phyloP scores from a whole-genome alignment of 2,329 filamentous ascomycete genomes.

The Diaporthe ilicicola region DNA sequence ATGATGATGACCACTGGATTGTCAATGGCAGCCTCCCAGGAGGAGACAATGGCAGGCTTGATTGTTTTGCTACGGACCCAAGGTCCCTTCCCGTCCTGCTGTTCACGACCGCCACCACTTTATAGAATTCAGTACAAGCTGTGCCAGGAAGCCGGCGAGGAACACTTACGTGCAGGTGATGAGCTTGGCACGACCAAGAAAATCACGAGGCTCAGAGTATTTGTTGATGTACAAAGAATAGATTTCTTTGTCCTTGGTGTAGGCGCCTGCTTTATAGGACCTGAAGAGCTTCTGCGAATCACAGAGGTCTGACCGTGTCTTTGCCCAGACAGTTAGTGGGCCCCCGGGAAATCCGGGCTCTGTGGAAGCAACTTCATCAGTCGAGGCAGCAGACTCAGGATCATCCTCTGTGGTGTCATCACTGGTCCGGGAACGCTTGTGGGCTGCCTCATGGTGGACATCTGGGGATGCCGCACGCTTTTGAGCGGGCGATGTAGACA shows the following conservation, averaged over 20 bases:
- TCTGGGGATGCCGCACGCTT: neutral
- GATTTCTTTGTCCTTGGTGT: slow-evolving; percentile 58
- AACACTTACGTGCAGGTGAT: slow-evolving; percentile 67
- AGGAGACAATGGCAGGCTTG: neutral
- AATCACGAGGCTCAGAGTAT: slow-evolving; percentile 61
- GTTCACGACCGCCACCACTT: slow-evolving; percentile 62
- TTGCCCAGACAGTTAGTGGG: slow-evolving; percentile 63
- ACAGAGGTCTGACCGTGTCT: slow-evolving; percentile 66
- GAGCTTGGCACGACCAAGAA: slow-evolving; percentile 67
- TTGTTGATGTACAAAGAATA: slow-evolving; percentile 68
- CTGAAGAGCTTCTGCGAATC: slow-evolving; percentile 71
- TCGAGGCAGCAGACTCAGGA: neutral
- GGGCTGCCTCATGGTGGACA: neutral
- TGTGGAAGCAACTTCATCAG: neutral
- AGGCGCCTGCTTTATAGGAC: slow-evolving; percentile 66
- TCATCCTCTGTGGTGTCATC: neutral
- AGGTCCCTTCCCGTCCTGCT: neutral
- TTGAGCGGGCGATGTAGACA: too few relatives aligned
- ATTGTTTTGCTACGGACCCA: neutral
- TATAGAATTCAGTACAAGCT: neutral
- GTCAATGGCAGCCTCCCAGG: neutral
- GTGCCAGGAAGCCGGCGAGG: neutral
- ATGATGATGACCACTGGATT: slow-evolving; percentile 65
- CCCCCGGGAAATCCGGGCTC: neutral
- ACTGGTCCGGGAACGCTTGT: neutral